Evolutionary conservation across 1,284 basidiomycete species (phyloP), one percentile per base, ranked within the genome.

Genomic region (Termitomyces sp.): DNA sequence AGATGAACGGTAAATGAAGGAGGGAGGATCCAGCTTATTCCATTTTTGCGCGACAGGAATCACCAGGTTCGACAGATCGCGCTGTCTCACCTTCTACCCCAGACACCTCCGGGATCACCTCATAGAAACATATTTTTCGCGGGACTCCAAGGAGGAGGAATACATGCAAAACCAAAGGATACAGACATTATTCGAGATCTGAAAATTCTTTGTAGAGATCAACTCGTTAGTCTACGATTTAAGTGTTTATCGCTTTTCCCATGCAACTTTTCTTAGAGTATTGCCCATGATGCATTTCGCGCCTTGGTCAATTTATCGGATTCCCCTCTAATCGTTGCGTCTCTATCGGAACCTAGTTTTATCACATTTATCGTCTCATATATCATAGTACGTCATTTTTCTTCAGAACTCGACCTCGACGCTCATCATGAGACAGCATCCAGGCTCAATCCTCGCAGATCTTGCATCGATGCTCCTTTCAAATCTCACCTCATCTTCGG

Each of bases 391-490:
- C 57, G 89, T 77, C 9, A n/a, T 42, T 11, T 28, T 46, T 42
- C 28, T 33, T 46, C 16, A 43, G 24, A 13, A 50, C 19, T 9
- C 2, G 14, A 35, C 13, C 35, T 9, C 11, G 18, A 51, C 33
- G 11, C 40, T 55, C n/a, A 55, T 42, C 39, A 35, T 24, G 40
- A 38, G 19, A 38, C 61, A 97, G 94, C 89, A 96, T 70, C 87
- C 91, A 5, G 83, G 89, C 57, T 88, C 95, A 3, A 83, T 91
- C 49, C 84, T 97, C 16, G 93, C 94, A 30, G 96, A 98, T 72
- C 81, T 98, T 9, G 93, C 94, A 1, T 85, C 92, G 30, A 99
- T 99, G 97, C 79, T 99, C 1, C 79, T 99, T 5, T 97, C 95
- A 16, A 99, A 99, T 70, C 75, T 98, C 40, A 93, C 93, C 13